These are phyloP conservation scores for Diplodia intermedia DNA, from an alignment of 2,329 filamentous ascomycete genomes.

Conservation along the genomic window DNA sequence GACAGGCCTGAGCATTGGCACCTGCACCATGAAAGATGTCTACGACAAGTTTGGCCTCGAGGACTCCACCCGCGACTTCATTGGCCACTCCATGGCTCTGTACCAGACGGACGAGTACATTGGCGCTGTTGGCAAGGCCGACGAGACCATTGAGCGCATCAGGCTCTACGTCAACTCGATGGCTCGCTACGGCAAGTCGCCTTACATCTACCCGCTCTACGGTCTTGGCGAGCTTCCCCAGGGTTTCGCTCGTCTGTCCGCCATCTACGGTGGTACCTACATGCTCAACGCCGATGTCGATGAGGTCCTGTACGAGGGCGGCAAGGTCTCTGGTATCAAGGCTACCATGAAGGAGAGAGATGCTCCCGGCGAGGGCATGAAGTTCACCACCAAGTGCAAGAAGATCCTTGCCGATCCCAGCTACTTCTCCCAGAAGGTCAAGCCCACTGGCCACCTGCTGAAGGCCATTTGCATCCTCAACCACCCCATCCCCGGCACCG, in stretches of 20 bases:
- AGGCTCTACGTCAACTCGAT: slow-evolving; percentile 97
- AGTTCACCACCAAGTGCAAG: slow-evolving; percentile 94
- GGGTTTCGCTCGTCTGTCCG: slow-evolving; percentile 94
- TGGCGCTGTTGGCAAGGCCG: slow-evolving; percentile 72
- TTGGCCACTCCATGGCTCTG: slow-evolving; percentile 97
- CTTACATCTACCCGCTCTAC: slow-evolving; percentile 99
- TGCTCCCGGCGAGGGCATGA: slow-evolving; percentile 76
- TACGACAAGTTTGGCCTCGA: slow-evolving; percentile 98
- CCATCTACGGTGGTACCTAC: slow-evolving; percentile 98
- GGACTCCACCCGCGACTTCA: slow-evolving; percentile 86
- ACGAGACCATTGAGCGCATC: slow-evolving; percentile 89
- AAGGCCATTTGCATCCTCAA: slow-evolving; percentile 98
- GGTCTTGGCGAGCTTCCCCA: slow-evolving; percentile 96
- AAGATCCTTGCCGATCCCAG: slow-evolving; percentile 96
- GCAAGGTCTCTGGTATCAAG: slow-evolving; percentile 93
- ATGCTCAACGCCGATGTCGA: slow-evolving; percentile 98
- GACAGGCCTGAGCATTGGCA: slow-evolving; percentile 75
- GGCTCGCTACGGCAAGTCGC: slow-evolving; percentile 95
- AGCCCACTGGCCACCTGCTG: slow-evolving; percentile 85
- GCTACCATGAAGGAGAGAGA: slow-evolving; percentile 92
- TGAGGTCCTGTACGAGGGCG: slow-evolving; percentile 82
- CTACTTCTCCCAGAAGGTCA: slow-evolving; percentile 91
- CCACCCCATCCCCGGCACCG: slow-evolving; percentile 90
- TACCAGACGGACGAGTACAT: slow-evolving; percentile 92
- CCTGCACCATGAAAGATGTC: slow-evolving; percentile 93